phyloP scores from a whole-genome alignment of 2,329 filamentous ascomycete species.

The Atkinsonella texensis region DNA sequence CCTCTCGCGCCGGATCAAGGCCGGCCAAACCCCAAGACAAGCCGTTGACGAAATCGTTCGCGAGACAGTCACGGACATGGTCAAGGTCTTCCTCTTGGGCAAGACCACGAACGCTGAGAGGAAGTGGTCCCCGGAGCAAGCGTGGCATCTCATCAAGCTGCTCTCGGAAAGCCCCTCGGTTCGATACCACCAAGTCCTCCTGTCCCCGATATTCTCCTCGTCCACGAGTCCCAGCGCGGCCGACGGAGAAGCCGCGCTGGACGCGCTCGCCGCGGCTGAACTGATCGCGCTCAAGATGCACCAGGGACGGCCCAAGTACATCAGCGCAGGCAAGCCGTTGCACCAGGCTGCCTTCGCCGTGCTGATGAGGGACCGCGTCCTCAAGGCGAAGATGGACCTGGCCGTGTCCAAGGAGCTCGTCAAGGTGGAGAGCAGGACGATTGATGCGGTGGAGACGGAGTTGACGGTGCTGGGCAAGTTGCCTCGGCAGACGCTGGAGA shows the following conservation, averaged over 20 bases:
- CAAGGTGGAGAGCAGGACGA: slow-evolving; percentile 58
- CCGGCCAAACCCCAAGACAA: slow-evolving; percentile 68
- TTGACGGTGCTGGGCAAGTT: slow-evolving; percentile 57
- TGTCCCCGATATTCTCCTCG: slow-evolving; percentile 61
- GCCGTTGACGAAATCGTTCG: slow-evolving; percentile 83
- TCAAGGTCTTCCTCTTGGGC: slow-evolving; percentile 82
- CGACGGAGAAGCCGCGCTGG: slow-evolving; percentile 63
- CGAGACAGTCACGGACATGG: slow-evolving; percentile 77
- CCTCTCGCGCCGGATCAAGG: slow-evolving; percentile 77
- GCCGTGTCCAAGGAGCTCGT: slow-evolving; percentile 56
- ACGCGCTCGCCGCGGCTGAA: slow-evolving; percentile 72
- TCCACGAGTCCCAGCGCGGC: slow-evolving; percentile 34
- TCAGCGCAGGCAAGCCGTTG: slow-evolving; percentile 75
- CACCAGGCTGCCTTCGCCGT: slow-evolving; percentile 72
- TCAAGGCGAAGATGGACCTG: slow-evolving; percentile 63
- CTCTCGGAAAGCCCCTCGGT: slow-evolving; percentile 58
- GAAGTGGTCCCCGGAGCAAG: slow-evolving; percentile 74
- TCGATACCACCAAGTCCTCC: slow-evolving; percentile 75
- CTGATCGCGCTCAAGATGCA: slow-evolving; percentile 64
- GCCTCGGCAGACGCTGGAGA: slow-evolving; percentile 58
- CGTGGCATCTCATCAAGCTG: slow-evolving; percentile 75
- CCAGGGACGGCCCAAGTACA: slow-evolving; percentile 65
- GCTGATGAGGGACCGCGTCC: slow-evolving; percentile 57
- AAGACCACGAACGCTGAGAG: slow-evolving; percentile 35
- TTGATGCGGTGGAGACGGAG: slow-evolving; percentile 72